Percentiles rank a stretch among this genome's conserved stretches.
Evolutionary conservation across 2,329 filamentous ascomycete species (phyloP).

Genomic region (Trichoderma cornu-damae): DNA sequence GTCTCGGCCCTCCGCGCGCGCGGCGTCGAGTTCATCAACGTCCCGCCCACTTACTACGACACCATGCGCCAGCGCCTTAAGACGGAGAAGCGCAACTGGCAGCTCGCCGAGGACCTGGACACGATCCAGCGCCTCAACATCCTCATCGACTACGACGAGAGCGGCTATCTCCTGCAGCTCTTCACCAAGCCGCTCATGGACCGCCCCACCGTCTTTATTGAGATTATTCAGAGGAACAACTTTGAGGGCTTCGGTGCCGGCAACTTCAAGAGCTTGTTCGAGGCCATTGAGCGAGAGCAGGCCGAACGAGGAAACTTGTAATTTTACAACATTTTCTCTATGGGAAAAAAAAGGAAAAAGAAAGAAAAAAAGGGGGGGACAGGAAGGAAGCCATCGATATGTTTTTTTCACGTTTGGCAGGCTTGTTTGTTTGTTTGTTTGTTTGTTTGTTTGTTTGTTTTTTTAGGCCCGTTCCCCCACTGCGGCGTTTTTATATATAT

Average conservation of each 20-base stretch:
- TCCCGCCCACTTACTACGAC: conserved; percentile 81
- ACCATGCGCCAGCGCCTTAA: conserved; percentile 69
- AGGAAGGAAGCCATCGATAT: neutral
- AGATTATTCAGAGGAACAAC: conserved; percentile 89
- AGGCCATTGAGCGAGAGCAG: conserved; percentile 93
- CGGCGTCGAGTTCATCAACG: conserved; percentile 87
- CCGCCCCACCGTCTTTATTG: conserved; percentile 89
- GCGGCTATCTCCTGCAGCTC: conserved; percentile 72
- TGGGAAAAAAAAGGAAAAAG: too few relatives aligned
- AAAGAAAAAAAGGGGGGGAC: neutral
- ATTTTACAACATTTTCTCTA: conserved; percentile 18
- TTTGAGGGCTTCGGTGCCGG: conserved; percentile 92
- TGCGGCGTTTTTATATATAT: too few relatives aligned
- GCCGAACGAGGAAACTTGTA: conserved; percentile 76
- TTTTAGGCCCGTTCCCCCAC: neutral
- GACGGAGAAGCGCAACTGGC: conserved; percentile 54
- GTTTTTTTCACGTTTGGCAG: neutral
- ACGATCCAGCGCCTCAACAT: conserved; percentile 74
- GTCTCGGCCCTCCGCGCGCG: conserved; percentile 77
- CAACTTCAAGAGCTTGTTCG: conserved; percentile 92
- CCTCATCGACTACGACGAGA: conserved; percentile 91
- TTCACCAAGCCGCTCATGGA: conserved; percentile 90
- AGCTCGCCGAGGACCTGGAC: conserved; percentile 74
- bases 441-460: too few relatives aligned
- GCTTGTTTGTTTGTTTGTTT: too few relatives aligned